Evolutionary conservation across 2,329 filamentous ascomycete genomes (phyloP).

Genomic region (Monosporascus sp.): DNA sequence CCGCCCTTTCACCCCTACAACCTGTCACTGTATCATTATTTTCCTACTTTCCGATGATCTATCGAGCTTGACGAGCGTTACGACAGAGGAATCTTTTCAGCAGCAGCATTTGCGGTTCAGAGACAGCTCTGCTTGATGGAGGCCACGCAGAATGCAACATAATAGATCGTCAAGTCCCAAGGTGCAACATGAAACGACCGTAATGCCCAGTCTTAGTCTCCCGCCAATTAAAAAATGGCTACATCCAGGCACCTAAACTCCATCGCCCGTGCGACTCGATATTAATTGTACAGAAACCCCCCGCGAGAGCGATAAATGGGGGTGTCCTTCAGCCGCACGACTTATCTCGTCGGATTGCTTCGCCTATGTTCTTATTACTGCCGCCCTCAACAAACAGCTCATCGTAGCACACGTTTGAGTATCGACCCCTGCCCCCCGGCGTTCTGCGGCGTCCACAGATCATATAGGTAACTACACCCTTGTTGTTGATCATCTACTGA

Average conservation of each 20-base stretch:
- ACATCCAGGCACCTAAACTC: conserved; percentile 12
- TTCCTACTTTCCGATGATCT: conserved; percentile 25
- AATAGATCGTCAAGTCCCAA: conserved; percentile 34
- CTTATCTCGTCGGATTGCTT: background rate
- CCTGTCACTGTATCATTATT: conserved; percentile 33
- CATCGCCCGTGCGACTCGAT: conserved; percentile 14
- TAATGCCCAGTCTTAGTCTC: conserved; percentile 22
- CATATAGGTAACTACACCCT: background rate
- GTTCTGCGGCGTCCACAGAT: background rate
- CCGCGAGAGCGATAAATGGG: conserved; percentile 15
- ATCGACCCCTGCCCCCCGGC: background rate
- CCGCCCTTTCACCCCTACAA: conserved; percentile 22
- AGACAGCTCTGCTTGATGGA: conserved; percentile 28
- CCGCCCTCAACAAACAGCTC: background rate
- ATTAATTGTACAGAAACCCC: conserved; percentile 14
- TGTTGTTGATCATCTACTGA: background rate
- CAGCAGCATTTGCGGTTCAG: conserved; percentile 22
- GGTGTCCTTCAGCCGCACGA: conserved; percentile 1
- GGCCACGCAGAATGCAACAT: conserved; percentile 32
- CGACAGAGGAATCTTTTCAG: conserved; percentile 26
- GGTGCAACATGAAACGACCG: conserved; percentile 31
- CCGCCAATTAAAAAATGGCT: conserved; percentile 22
- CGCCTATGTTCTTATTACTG: background rate
- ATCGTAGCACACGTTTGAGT: background rate
- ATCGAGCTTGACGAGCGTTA: conserved; percentile 30